Conservation (phyloP, 371 early-diverging fungal species). For the Actinomortierella ambigua region DNA sequence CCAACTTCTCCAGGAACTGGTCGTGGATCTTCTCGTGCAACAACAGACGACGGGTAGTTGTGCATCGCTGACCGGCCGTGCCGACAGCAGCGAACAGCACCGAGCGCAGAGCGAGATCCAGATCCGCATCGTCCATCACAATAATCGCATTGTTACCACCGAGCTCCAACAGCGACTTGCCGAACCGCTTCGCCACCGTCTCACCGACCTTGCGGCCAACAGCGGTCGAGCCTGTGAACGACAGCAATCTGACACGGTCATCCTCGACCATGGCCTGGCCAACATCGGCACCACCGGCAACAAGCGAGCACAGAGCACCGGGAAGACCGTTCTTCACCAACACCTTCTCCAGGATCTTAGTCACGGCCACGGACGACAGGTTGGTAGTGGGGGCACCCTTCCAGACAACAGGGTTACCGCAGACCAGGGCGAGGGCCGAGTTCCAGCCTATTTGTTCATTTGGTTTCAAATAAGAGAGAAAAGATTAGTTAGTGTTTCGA, state of each 20-base stretch:
- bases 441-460: constrained; percentile 85
- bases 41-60: constrained; percentile 92
- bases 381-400: constrained; percentile 94
- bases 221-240: constrained; percentile 90
- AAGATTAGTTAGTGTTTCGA: too few species aligned
- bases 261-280: constrained; percentile 81
- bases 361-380: constrained; percentile 87
- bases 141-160: constrained; percentile 98
- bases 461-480: not conserved
- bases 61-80: constrained; percentile 97
- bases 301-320: constrained; percentile 88
- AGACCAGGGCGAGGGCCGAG: constrained; percentile 87
- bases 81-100: constrained; percentile 97
- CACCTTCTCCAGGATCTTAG: constrained; percentile 86
- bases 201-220: constrained; percentile 79
- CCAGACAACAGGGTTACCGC: constrained; percentile 95
- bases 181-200: constrained; percentile 88
- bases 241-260: constrained; percentile 77
- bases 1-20: constrained; percentile 77
- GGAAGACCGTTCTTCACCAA: constrained; percentile 86
- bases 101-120: constrained; percentile 89
- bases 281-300: constrained; percentile 88
- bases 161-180: constrained; percentile 86
- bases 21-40: constrained; percentile 94
- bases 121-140: constrained; percentile 92